phyloP scores from a whole-genome alignment of 768 basidiomycete species.

The Suillus discolor region DNA sequence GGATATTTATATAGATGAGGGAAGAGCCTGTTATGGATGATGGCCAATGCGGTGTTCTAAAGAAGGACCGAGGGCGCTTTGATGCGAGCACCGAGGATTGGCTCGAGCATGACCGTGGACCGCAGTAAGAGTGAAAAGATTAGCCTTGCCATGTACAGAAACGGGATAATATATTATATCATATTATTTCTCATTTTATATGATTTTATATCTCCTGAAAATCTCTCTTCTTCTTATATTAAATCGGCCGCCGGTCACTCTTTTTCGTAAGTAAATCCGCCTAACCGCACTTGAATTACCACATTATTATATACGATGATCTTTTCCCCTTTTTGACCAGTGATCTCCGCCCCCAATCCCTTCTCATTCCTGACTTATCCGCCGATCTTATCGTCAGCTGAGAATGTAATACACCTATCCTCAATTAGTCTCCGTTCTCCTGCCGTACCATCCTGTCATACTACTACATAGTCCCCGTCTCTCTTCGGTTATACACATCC shows the following conservation, averaged over 20 bases:
- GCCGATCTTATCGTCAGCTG: conserved; percentile 37
- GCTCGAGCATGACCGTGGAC: conserved; percentile 27
- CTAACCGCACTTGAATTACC: conserved; percentile 19
- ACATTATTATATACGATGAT: conserved; percentile 30
- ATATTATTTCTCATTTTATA: no score
- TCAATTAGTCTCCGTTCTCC: neutral
- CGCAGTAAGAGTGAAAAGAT: conserved; percentile 8
- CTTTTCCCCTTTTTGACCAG: conserved; percentile 25
- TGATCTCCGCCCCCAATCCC: conserved; percentile 15
- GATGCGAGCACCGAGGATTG: conserved; percentile 17
- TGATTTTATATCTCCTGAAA: conserved; percentile 15
- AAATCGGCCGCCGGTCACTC: conserved; percentile 19
- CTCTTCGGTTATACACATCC: no score
- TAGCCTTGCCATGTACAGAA: conserved; percentile 13
- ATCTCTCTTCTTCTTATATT: conserved; percentile 17
- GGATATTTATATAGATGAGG: conserved; percentile 19
- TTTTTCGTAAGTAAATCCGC: conserved; percentile 18
- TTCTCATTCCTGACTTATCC: conserved; percentile 32
- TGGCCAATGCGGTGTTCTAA: conserved; percentile 22
- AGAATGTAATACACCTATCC: conserved; percentile 27
- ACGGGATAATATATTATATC: neutral
- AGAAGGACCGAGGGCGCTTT: conserved; percentile 23
- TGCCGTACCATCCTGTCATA: neutral
- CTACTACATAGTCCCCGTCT: no score
- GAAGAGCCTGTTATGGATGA: conserved; percentile 15